These are phyloP conservation scores for Gamsiella multidivaricata DNA, from an alignment of 192 early-diverging fungal genomes.

Conservation along the genomic window DNA sequence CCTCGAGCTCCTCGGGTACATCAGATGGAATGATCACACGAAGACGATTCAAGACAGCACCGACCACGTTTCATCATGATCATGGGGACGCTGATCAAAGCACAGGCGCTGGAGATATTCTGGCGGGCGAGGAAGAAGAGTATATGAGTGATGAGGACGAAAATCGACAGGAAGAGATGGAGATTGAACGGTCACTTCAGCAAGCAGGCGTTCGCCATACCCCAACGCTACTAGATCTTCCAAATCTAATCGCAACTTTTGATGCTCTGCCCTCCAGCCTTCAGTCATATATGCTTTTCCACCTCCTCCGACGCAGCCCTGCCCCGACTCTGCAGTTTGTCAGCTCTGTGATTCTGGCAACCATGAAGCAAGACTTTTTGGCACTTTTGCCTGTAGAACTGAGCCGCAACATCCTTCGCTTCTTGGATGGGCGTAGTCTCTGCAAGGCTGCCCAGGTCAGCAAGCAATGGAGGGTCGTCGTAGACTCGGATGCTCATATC, in stretches of 20 bases:
- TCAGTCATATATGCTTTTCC: constrained; percentile 90
- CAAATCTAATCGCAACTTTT: constrained; percentile 76
- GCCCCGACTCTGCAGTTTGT: constrained; percentile 90
- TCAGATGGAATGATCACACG: constrained; percentile 16
- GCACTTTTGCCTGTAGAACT: constrained; percentile 76
- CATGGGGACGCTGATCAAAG: background rate
- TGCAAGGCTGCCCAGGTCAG: constrained; percentile 85
- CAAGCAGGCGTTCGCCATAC: constrained; percentile 28
- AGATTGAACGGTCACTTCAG: constrained; percentile 43
- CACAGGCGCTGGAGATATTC: background rate
- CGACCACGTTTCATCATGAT: constrained; percentile 26
- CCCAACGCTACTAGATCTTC: constrained; percentile 56
- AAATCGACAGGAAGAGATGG: constrained; percentile 45
- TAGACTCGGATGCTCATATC: constrained; percentile 74
- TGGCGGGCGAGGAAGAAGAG: constrained; percentile 14
- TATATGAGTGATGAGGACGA: constrained; percentile 29
- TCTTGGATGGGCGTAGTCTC: constrained; percentile 84
- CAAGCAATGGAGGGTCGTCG: constrained; percentile 79
- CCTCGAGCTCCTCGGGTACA: constrained; percentile 19
- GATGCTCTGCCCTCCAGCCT: constrained; percentile 79
- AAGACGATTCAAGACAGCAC: constrained; percentile 37
- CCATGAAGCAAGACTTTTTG: constrained; percentile 93
- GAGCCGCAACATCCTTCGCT: constrained; percentile 80
- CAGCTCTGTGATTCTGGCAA: constrained; percentile 88
- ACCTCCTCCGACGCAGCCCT: constrained; percentile 86